A percentile compares a stretch with the other conserved stretches of the same genome.
Conservation (phyloP, 768 basidiomycete genomes). For the Boletus subparvulus region DNA sequence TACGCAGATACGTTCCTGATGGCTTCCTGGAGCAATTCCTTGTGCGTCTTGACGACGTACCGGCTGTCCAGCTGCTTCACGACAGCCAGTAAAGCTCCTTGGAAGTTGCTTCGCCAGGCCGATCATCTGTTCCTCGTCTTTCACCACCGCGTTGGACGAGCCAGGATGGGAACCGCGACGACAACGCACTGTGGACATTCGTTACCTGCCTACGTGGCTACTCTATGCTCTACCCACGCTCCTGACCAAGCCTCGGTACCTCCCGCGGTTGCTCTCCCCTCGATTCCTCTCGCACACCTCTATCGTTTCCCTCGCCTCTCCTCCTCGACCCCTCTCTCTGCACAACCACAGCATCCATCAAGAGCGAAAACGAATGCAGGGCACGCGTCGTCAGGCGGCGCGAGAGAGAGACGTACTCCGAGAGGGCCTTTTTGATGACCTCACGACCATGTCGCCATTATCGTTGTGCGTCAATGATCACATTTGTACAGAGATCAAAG, state of each 20-base stretch:
- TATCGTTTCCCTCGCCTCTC: too few species aligned
- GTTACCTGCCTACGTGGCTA: too few species aligned
- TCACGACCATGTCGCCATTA: conserved; percentile 66
- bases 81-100: conserved; percentile 69
- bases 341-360: conserved; percentile 49
- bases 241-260: too few species aligned
- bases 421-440: conserved; percentile 68
- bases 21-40: conserved; percentile 64
- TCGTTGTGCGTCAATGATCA: conserved; percentile 77
- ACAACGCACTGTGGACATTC: too few species aligned
- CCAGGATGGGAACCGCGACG: too few species aligned
- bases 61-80: conserved; percentile 66
- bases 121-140: conserved; percentile 61
- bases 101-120: conserved; percentile 75
- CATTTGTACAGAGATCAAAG: conserved; percentile 81
- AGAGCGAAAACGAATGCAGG: conserved; percentile 73
- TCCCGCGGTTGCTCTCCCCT: too few species aligned
- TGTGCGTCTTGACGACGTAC: conserved; percentile 73
- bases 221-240: too few species aligned
- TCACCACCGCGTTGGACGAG: conserved; percentile 40
- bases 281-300: too few species aligned
- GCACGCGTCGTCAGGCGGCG: not conserved
- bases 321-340: too few species aligned
- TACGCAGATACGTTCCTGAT: conserved; percentile 60
- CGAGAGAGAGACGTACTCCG: conserved; percentile 48